phyloP scores from a whole-genome alignment of 768 basidiomycete genomes.

The Phaffia australis region DNA sequence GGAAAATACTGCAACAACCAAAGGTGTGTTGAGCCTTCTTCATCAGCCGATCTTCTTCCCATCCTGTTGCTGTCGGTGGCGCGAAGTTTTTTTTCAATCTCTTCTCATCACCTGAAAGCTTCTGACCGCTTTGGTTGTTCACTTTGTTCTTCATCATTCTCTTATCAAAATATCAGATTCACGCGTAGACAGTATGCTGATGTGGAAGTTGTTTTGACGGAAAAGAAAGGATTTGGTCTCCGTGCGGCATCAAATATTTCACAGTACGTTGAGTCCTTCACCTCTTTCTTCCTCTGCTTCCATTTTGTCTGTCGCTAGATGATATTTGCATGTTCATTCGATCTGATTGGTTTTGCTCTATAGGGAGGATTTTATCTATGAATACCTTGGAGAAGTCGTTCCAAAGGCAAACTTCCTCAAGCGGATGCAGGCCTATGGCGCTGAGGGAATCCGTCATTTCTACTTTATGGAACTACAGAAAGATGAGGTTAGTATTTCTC shows the following conservation, averaged over 20 bases:
- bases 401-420: constrained; percentile 74
- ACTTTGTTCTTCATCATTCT: background rate
- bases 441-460: constrained; percentile 88
- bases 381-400: constrained; percentile 95
- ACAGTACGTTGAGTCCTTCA: constrained; percentile 36
- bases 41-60: background rate
- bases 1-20: constrained; percentile 77
- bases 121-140: background rate
- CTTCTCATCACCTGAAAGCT: background rate
- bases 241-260: constrained; percentile 50
- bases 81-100: background rate
- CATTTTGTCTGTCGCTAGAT: background rate
- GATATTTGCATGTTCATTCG: background rate
- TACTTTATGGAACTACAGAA: constrained; percentile 99
- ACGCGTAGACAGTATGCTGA: constrained; percentile 71
- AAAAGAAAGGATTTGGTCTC: constrained; percentile 90
- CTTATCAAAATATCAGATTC: constrained; percentile 50
- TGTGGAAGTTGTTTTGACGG: constrained; percentile 82
- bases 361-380: constrained; percentile 89
- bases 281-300: background rate
- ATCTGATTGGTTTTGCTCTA: background rate
- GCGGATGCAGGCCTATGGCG: constrained; percentile 85
- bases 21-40: constrained; percentile 46
- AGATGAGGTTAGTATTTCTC: constrained; percentile 62
- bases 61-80: background rate